Conservation (phyloP, 192 early-diverging fungal species). For the Podila clonocystis region DNA sequence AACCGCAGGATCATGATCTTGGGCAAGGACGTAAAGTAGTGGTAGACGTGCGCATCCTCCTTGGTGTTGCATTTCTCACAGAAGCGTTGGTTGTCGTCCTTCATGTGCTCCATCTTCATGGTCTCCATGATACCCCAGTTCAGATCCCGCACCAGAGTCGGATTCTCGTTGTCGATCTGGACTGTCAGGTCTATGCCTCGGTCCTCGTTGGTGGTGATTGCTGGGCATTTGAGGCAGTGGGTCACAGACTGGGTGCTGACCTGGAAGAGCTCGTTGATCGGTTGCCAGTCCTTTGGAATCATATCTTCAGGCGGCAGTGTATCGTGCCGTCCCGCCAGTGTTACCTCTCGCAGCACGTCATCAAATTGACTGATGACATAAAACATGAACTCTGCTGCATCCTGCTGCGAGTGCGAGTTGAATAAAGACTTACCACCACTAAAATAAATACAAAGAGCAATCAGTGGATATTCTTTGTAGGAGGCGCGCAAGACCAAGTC, state of each 20-base stretch:
- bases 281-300: conserved; percentile 22
- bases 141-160: conserved; percentile 31
- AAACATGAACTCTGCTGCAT: conserved; percentile 41
- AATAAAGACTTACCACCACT: conserved; percentile 29
- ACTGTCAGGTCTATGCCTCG: conserved; percentile 31
- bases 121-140: conserved; percentile 44
- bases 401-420: conserved; percentile 43
- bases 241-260: conserved; percentile 28
- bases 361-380: conserved; percentile 37
- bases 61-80: conserved; percentile 40
- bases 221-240: conserved; percentile 25
- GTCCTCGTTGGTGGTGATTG: conserved; percentile 13
- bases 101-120: conserved; percentile 45
- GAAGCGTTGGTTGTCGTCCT: conserved; percentile 40
- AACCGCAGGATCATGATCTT: conserved; percentile 45
- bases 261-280: conserved; percentile 31
- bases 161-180: conserved; percentile 38
- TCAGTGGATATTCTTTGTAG: neutral
- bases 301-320: neutral
- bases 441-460: neutral
- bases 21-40: conserved; percentile 32
- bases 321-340: neutral
- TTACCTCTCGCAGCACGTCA: conserved; percentile 15
- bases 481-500: neutral
- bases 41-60: conserved; percentile 32